phyloP scores from a whole-genome alignment of 805 yeast genomes.

The Candida koratica region DNA sequence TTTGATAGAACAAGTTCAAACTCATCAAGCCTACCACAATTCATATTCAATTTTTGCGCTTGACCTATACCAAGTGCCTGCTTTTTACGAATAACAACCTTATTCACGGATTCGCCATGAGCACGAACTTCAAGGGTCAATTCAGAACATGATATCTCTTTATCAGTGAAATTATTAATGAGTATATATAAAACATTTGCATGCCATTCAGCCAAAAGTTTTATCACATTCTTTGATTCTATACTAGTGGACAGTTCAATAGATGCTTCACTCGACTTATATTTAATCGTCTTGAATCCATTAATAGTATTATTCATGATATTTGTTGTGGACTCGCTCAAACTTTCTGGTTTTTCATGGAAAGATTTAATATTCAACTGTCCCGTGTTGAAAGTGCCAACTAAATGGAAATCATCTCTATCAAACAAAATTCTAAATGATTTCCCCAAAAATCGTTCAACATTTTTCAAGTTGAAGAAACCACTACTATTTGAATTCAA shows the following conservation, averaged over 20 bases:
- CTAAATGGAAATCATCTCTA: conserved; percentile 14
- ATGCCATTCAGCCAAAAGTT: conserved; percentile 27
- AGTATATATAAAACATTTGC: conserved; percentile 30
- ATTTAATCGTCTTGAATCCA: neutral
- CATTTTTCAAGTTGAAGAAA: conserved; percentile 24
- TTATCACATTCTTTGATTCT: conserved; percentile 2
- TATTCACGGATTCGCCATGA: conserved; percentile 24
- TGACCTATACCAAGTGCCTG: conserved; percentile 31
- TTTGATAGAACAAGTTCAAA: conserved; percentile 27
- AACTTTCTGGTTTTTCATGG: neutral
- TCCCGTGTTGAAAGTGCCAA: conserved; percentile 9
- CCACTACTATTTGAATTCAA: conserved; percentile 25
- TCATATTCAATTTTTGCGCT: conserved; percentile 31
- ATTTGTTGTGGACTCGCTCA: conserved; percentile 3
- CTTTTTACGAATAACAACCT: conserved; percentile 27
- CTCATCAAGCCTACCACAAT: conserved; percentile 28
- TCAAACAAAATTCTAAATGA: conserved; percentile 19
- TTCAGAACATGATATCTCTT: conserved; percentile 27
- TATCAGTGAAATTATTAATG: conserved; percentile 25
- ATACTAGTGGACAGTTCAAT: conserved; percentile 1
- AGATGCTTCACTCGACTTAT: neutral
- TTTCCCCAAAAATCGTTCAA: conserved; percentile 17
- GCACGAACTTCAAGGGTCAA: conserved; percentile 25
- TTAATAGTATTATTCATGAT: conserved; percentile 3
- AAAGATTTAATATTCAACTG: neutral